phyloP scores from a whole-genome alignment of 192 early-diverging fungal genomes.

The Backusella circina region DNA sequence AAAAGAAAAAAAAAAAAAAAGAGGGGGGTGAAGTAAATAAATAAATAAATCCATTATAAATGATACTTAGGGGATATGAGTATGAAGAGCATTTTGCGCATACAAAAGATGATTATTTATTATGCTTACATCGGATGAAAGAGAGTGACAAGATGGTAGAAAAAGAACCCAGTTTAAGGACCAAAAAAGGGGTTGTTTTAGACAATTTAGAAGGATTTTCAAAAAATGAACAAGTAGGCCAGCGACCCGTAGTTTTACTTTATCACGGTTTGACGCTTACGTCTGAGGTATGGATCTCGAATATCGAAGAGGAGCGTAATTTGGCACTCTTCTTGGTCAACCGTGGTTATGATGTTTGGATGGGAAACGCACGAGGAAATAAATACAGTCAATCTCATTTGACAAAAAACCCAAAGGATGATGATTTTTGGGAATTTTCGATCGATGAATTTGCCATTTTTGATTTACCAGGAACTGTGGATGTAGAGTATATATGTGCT shows the following conservation, averaged over 20 bases:
- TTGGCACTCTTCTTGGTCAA: conserved; percentile 84
- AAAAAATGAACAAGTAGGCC: background rate
- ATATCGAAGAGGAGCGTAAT: conserved; percentile 67
- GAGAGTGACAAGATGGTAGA: conserved; percentile 15
- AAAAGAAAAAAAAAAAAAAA: background rate
- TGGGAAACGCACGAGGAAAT: conserved; percentile 96
- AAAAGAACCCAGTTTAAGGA: background rate
- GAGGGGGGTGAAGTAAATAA: background rate
- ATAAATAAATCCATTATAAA: conserved; percentile 20
- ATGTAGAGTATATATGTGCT: conserved; percentile 41
- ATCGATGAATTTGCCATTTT: conserved; percentile 87
- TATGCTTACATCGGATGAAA: conserved; percentile 78
- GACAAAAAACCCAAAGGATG: conserved; percentile 57
- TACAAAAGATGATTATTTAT: conserved; percentile 78
- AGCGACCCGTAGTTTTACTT: conserved; percentile 81
- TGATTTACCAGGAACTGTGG: conserved; percentile 83
- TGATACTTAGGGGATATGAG: conserved; percentile 32
- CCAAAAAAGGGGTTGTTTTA: background rate
- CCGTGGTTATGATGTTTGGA: conserved; percentile 93
- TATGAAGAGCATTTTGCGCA: conserved; percentile 77
- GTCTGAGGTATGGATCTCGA: conserved; percentile 90
- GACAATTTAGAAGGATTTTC: background rate
- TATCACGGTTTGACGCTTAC: conserved; percentile 95
- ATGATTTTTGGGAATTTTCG: conserved; percentile 90
- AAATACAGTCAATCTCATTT: conserved; percentile 90